These are phyloP conservation scores for Ophiocordyceps sinensis DNA, from an alignment of 2,329 filamentous ascomycete genomes.

Conservation along the genomic window DNA sequence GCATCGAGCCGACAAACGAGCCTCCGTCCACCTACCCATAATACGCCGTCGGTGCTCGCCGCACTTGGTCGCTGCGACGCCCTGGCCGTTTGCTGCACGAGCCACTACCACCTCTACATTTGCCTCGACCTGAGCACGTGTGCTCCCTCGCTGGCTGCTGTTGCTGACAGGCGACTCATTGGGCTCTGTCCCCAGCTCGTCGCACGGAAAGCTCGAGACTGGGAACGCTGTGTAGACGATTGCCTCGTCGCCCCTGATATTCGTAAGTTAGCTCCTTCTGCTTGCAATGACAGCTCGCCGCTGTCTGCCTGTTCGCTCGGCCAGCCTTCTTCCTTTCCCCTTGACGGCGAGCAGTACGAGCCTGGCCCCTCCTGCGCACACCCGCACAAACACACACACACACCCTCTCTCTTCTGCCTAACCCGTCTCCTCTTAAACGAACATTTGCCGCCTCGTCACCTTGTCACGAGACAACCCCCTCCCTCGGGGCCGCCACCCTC, in stretches of 20 bases:
- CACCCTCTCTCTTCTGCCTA: not conserved
- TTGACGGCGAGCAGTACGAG: not conserved
- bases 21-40: not conserved
- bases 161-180: no score
- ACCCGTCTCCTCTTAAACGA: not conserved
- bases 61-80: not conserved
- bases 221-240: not conserved
- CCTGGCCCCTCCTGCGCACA: no score
- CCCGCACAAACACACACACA: no score
- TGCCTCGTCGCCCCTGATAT: not conserved
- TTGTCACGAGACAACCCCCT: conserved; percentile 1
- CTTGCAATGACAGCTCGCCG: not conserved
- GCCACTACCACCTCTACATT: no score
- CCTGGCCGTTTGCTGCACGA: no score
- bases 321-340: not conserved
- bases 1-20: not conserved
- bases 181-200: no score
- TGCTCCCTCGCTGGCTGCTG: no score
- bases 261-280: conserved; percentile 1
- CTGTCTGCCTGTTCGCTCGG: not conserved
- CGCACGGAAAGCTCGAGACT: no score
- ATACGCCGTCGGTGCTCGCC: not conserved
- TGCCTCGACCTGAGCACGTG: no score
- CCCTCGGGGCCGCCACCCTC: not conserved
- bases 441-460: not conserved